phyloP scores from a whole-genome alignment of 75 land plant genomes.

The Ceratopteris richardii region DNA sequence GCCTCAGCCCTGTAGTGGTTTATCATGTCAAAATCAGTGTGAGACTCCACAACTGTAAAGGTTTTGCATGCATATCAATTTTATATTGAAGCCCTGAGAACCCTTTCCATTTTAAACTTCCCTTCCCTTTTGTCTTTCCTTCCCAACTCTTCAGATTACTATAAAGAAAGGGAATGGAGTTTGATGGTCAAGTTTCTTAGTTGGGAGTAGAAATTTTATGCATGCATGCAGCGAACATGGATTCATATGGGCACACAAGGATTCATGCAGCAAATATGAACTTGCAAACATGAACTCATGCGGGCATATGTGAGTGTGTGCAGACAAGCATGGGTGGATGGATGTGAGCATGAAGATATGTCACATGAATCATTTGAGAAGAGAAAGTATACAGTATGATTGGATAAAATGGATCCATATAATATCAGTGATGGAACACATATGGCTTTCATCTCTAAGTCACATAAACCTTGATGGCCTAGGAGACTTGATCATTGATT shows the following conservation, averaged over 20 bases:
- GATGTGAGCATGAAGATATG: too few species aligned
- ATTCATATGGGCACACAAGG: background rate
- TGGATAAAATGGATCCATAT: too few species aligned
- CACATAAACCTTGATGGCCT: conserved; percentile 24
- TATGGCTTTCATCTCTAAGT: too few species aligned
- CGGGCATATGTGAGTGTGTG: too few species aligned
- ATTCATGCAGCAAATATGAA: background rate
- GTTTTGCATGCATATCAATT: too few species aligned
- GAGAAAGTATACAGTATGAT: too few species aligned
- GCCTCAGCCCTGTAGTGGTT: conserved; percentile 21
- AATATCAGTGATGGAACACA: too few species aligned
- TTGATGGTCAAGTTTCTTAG: background rate
- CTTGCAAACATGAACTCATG: background rate
- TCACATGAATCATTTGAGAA: too few species aligned
- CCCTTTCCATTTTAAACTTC: background rate
- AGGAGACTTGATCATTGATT: conserved; percentile 36
- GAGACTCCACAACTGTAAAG: too few species aligned
- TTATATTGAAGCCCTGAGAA: background rate
- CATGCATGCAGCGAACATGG: background rate
- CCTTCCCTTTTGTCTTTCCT: background rate
- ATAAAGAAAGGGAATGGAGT: background rate
- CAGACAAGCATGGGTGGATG: too few species aligned
- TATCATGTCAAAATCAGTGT: background rate
- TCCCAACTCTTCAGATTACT: background rate
- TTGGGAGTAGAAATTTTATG: background rate